Base-by-base conservation (phyloP, 805 yeast genomes). In the Gaillardinia entomophila region DNA sequence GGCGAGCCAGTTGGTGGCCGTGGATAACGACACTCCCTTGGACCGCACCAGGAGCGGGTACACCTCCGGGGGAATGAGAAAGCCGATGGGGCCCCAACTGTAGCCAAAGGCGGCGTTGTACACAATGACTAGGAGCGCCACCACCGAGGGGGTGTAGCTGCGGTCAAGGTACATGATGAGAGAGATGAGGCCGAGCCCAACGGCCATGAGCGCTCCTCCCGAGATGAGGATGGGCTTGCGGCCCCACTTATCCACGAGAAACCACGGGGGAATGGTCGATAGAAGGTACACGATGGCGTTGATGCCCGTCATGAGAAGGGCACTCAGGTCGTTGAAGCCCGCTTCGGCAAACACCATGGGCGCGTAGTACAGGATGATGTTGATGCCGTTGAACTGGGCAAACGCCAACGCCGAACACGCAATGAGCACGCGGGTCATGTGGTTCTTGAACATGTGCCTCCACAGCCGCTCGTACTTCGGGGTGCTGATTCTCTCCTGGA, bases 311-410 rank as follows among this genome's bases (percentile, higher is more conserved):
- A 66, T 64, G 15, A 66, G 42, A 25, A 66, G 48, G 1, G 71
- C 71, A 32, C 58, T 53, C 24, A 66, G 51, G 38, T 65, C 58
- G 38, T 52, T 62, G 47, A 65, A 66, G 7, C 72, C 72, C 1
- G 72, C 72, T 20, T 60, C 53, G 36, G 66, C 68, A 42, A 71
- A 75, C 30, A 75, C 73, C 47, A 72, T 61, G 4, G 79, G 77
- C 0, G 81, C 79, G 41, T 75, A 77, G 46, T 74, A 76, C 1
- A 75, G 66, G 26, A 77, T 71, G 33, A 76, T 63, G 45, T 77
- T 77, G 42, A 76, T 75, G 15, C 82, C 82, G 36, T 66, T 66
- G 36, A 66, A 60, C 38, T 66, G 72, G 13, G 72, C 71, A 51
- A 65, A 65, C 8, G 60, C 66, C 44, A 66, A 47, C 8, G 70